Conservation (phyloP, 208 protist genomes). For the Tritrichomonas foetus region DNA sequence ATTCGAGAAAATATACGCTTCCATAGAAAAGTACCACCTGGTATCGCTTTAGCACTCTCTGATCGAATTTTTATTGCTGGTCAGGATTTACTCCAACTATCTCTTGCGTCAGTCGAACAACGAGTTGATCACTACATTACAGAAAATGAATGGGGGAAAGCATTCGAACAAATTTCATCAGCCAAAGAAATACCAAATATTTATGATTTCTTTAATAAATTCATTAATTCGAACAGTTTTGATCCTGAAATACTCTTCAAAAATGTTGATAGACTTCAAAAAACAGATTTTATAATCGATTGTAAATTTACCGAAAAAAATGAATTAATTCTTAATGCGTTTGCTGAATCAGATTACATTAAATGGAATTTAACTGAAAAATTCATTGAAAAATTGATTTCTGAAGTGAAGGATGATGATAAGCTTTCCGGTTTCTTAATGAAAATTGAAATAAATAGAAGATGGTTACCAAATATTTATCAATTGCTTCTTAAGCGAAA, state of each 20-base stretch:
- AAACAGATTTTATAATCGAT: not conserved
- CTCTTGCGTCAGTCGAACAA: not conserved
- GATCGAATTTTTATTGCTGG: conserved; percentile 18
- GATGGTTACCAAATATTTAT: not conserved
- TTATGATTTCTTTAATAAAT: not conserved
- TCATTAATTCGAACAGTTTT: not conserved
- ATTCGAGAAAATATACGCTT: too few relatives aligned
- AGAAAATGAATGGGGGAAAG: not conserved
- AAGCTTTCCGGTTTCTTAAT: not conserved
- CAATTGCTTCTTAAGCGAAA: not conserved
- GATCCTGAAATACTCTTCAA: not conserved
- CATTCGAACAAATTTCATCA: not conserved
- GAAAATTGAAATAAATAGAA: not conserved
- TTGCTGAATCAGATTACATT: not conserved
- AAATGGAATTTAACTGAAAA: not conserved
- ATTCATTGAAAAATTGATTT: not conserved
- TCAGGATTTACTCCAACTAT: not conserved
- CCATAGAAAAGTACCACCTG: not conserved
- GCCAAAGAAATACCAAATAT: not conserved
- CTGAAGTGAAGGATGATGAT: not conserved
- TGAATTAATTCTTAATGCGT: not conserved
- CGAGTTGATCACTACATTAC: not conserved
- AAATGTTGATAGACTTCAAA: not conserved
- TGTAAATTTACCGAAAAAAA: not conserved
- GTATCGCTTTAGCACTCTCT: not conserved